Percentiles rank a stretch among this genome's conserved stretches.
These are phyloP conservation scores for Rhodotorula sphaerocarpa DNA, from an alignment of 768 basidiomycete genomes.

Conservation along the genomic window DNA sequence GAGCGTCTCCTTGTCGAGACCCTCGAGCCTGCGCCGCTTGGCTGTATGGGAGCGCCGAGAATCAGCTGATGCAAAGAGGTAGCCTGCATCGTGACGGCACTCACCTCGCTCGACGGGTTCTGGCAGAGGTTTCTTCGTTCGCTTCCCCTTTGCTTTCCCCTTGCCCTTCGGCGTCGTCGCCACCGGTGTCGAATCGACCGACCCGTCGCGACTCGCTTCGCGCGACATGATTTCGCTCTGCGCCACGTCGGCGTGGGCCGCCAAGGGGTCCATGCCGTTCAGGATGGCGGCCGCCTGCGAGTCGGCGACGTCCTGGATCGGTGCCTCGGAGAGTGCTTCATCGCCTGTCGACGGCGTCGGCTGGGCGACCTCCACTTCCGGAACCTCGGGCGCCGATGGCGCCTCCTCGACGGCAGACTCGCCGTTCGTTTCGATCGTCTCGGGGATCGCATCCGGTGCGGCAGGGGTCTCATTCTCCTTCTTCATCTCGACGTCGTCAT, in stretches of 20 bases:
- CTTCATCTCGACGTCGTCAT: background rate
- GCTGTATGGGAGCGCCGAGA: background rate
- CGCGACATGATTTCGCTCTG: constrained; percentile 1
- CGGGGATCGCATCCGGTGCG: background rate
- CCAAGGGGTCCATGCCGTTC: background rate
- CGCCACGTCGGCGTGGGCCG: background rate
- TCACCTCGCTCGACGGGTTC: constrained; percentile 13
- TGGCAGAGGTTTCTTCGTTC: background rate
- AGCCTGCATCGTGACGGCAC: background rate
- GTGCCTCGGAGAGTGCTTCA: no score
- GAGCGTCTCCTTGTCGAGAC: background rate
- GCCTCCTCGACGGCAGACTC: no score
- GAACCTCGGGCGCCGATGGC: no score
- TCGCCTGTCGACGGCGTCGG: no score
- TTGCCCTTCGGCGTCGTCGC: constrained; percentile 1
- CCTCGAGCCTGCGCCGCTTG: constrained; percentile 14
- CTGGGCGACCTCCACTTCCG: no score
- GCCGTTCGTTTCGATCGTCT: no score
- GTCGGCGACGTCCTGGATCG: no score
- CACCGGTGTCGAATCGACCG: background rate
- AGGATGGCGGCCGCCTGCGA: no score
- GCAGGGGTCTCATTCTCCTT: background rate
- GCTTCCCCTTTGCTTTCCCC: background rate
- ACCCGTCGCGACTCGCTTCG: constrained; percentile 7
- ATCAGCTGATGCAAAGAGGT: no score